Base-by-base conservation (phyloP, 73 alveolate genomes). In the Tetrahymena elliotti region DNA sequence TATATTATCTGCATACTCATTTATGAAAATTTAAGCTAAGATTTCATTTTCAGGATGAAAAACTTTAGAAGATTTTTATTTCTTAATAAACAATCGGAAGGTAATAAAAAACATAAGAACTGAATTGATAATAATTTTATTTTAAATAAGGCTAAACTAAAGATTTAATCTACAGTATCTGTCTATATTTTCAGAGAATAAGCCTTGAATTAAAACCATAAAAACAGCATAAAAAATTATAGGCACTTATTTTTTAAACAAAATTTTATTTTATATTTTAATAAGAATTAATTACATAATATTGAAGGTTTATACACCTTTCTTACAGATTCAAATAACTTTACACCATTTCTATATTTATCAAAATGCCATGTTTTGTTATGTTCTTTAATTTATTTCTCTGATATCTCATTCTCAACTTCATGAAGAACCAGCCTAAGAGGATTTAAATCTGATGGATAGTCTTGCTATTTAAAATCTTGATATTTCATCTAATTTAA, bases 321-420 rank as follows among this genome's bases (percentile, higher is more conserved):
- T 68, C 88, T 68, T 18, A 68, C 38, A 27, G 88, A 68, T 68
- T 94, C 96, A 34, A 84, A 94, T 15, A 94, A 84, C 47, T 88
- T 94, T 16, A 94, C 96, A 33, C 96, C 96, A 94, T 94, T 94
- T 52, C 96, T 84, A 94, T 84, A 94, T 94, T 94, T 94, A 3
- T 94, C 84, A 41, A 94, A 94, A 83, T 94, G 36, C 96, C 96
- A 94, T 94, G 93, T 22, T 22, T 94, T 22, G n/a, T n/a, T 68
- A 31, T 68, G 88, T 18, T 68, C 88, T 68, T 68, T 68, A 18
- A 68, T 18, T 68, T 68, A 68, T 31, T 68, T 68, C 11, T 68
- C 88, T 27, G 88, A 68, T 68, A 68, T 68, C 36, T 68, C 88
- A 31, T 68, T 68, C 38, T 68, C 88, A 27, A 68, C 34, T 68